Evolutionary conservation across 169 alveolate species (phyloP), one percentile per base, ranked within the genome.

Genomic region (Eimeria necatrix): DNA sequence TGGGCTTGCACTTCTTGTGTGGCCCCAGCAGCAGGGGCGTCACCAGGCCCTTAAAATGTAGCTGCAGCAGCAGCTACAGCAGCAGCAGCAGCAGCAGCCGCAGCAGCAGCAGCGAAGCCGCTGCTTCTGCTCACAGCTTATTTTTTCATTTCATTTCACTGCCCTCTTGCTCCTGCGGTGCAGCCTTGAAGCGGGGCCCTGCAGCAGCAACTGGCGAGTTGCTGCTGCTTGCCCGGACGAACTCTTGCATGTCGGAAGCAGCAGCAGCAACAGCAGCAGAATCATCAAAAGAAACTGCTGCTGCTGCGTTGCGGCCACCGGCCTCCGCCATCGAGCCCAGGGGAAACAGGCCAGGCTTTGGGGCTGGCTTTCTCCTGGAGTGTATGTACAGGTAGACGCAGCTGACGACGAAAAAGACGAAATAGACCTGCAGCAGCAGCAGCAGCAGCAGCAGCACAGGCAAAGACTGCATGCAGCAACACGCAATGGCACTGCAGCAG

Each of bases 311-410:
- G 0, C 64, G 61, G 22, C 56, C 80, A 18, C 92, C 92, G 5
- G 22, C 92, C 92, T 85, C 92, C 0, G 92, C 92, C 92, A 85
- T 85, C 8, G 92, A 85, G 48, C 64, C 92, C 10, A 85, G 61
- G 22, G 80, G 73, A 10, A 85, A 85, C 9, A 85, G 60, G 64
- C 80, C 92, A 18, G 92, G 92, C 59, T 56, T 9, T 14, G 76
- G 92, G 6, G 80, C 80, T 26, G 92, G 80, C 80, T 85, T 85
- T 60, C 81, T 49, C 22, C 80, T 85, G 9, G 92, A 85, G 61
- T 85, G 92, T 59, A 85, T 85, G 80, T 2, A 85, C 80, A 85
- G 80, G 60, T 85, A 85, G 59, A 85, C 80, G 61, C 92, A 85
- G 80, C 92, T 85, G 48, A 60, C 64, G 48, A 85, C 92, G 46